Conservation (phyloP, 2,329 filamentous ascomycete genomes). For the Exophiala oligosperma region DNA sequence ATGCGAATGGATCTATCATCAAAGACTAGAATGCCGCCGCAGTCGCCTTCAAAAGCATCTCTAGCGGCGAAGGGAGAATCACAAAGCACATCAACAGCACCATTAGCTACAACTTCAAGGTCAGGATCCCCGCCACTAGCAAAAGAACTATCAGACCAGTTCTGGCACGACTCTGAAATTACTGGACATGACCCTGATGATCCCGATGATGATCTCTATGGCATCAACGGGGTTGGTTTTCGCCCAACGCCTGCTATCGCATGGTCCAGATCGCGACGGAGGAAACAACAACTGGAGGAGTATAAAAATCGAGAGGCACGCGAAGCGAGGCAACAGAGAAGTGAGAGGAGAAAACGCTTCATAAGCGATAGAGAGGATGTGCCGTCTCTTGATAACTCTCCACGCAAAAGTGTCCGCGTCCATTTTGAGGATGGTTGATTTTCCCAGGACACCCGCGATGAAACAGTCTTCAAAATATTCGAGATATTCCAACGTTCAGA, state of each 20-base stretch:
- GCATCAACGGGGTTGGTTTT: constrained; percentile 65
- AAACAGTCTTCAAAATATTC: background rate
- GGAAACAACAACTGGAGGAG: constrained; percentile 59
- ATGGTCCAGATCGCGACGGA: constrained; percentile 55
- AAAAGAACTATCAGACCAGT: constrained; percentile 31
- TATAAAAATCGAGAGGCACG: constrained; percentile 60
- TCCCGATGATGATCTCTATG: constrained; percentile 62
- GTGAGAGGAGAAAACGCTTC: constrained; percentile 46
- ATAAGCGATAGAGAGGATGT: constrained; percentile 16
- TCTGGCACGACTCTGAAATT: constrained; percentile 63
- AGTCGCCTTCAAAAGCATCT: background rate
- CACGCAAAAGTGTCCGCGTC: constrained; percentile 26
- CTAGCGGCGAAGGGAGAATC: background rate
- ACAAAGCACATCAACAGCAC: background rate
- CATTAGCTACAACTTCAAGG: background rate
- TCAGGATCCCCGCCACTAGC: constrained; percentile 37
- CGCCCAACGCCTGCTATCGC: constrained; percentile 61
- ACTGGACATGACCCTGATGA: constrained; percentile 59
- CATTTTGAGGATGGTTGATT: constrained; percentile 23
- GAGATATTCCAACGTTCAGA: background rate
- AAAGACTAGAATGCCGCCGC: background rate
- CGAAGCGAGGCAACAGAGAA: constrained; percentile 59
- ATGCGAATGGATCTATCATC: background rate
- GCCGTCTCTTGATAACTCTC: constrained; percentile 20
- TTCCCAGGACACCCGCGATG: background rate